Percentiles rank a stretch among this genome's conserved stretches.
phyloP scores from a whole-genome alignment of 1,139 yeast species.

The Suhomyces maxii region DNA sequence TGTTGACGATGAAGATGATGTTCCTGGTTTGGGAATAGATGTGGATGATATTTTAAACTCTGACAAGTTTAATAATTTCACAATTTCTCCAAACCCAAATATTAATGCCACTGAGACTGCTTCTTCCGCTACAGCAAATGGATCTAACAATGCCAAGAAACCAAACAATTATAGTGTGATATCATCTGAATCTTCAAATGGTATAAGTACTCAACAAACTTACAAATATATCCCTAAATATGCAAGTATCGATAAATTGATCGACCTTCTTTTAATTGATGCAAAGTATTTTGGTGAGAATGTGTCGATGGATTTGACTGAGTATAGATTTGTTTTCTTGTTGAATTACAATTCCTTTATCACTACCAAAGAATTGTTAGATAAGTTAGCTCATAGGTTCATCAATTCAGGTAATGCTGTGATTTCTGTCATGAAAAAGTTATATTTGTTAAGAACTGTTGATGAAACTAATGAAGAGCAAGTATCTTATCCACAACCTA shows the following conservation, averaged over 20 bases:
- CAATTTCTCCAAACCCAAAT: constrained; percentile 22
- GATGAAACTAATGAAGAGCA: constrained; percentile 3
- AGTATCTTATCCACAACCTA: constrained; percentile 1
- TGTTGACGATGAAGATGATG: constrained; percentile 38
- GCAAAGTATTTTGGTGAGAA: constrained; percentile 38
- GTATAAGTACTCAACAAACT: constrained; percentile 8
- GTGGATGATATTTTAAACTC: constrained; percentile 47
- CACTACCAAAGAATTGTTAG: constrained; percentile 43
- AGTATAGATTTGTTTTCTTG: constrained; percentile 46
- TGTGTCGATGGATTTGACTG: constrained; percentile 43
- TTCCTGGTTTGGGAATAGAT: constrained; percentile 45
- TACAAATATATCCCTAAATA: constrained; percentile 40
- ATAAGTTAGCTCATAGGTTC: constrained; percentile 45
- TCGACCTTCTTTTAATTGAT: constrained; percentile 45
- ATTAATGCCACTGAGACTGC: constrained; percentile 3
- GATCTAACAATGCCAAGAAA: constrained; percentile 7
- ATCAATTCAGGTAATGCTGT: constrained; percentile 51
- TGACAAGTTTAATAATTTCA: constrained; percentile 40
- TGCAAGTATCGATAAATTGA: constrained; percentile 41
- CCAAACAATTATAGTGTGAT: constrained; percentile 17
- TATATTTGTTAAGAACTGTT: constrained; percentile 5
- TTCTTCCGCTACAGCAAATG: not conserved
- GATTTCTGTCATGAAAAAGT: constrained; percentile 44
- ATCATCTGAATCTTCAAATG: constrained; percentile 14
- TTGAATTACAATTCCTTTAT: constrained; percentile 46